Evolutionary conservation across 116 monocot genomes (phyloP).

Genomic region (Phalaenopsis hybrid): DNA sequence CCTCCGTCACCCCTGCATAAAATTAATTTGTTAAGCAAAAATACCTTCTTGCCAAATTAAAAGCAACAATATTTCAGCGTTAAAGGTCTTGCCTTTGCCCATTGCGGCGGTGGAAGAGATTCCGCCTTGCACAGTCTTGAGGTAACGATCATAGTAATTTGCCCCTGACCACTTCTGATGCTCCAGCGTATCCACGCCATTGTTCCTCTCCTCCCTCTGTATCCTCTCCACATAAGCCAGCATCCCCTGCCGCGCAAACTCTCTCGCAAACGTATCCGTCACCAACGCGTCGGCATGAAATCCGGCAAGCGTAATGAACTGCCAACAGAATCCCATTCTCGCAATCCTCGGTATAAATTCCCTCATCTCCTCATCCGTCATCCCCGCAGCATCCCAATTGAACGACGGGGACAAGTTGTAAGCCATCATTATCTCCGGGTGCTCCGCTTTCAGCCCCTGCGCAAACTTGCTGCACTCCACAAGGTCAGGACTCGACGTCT

Average conservation of each 20-base stretch:
- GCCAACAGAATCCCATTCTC: slow-evolving; percentile 77
- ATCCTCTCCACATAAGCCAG: slow-evolving; percentile 89
- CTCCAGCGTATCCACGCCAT: slow-evolving; percentile 68
- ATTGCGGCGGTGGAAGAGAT: slow-evolving; percentile 93
- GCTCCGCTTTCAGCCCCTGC: slow-evolving; percentile 39
- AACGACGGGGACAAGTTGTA: slow-evolving; percentile 94
- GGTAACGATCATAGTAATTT: slow-evolving; percentile 46
- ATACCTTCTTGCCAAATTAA: too few relatives aligned
- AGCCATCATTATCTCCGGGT: slow-evolving; percentile 71
- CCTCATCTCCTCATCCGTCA: slow-evolving; percentile 69
- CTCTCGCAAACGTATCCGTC: slow-evolving; percentile 61
- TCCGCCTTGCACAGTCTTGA: slow-evolving; percentile 92
- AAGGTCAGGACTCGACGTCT: slow-evolving; percentile 75
- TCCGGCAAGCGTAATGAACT: slow-evolving; percentile 93
- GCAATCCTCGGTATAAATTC: slow-evolving; percentile 78
- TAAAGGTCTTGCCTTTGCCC: slow-evolving; percentile 61
- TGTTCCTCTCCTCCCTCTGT: slow-evolving; percentile 77
- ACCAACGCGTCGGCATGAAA: slow-evolving; percentile 86
- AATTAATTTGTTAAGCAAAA: neutral
- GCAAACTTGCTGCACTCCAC: slow-evolving; percentile 59
- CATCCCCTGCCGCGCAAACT: slow-evolving; percentile 65
- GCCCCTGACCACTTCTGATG: slow-evolving; percentile 73
- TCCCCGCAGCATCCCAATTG: slow-evolving; percentile 91
- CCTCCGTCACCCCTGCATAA: slow-evolving; percentile 84
- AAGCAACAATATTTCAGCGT: neutral